Evolutionary conservation across 179 eudicot species (phyloP).

Genomic region (Vitellaria paradoxa): DNA sequence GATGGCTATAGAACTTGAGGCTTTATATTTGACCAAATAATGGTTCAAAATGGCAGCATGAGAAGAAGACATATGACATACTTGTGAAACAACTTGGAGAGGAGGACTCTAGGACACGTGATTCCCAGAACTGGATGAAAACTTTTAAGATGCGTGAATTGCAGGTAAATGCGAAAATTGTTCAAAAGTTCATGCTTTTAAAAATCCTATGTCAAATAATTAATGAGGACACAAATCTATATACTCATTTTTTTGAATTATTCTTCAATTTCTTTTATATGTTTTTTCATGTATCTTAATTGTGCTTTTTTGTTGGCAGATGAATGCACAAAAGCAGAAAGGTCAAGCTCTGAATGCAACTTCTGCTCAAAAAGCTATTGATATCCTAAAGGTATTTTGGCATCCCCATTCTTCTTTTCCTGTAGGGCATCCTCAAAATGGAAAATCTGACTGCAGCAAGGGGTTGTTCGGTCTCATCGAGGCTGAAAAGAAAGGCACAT

Average conservation of each 20-base stretch:
- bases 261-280: background rate
- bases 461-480: too few relatives aligned
- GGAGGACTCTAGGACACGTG: conserved; percentile 93
- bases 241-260: too few relatives aligned
- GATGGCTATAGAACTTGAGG: background rate
- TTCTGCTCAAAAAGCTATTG: conserved; percentile 65
- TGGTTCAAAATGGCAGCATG: conserved; percentile 57
- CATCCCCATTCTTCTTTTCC: background rate
- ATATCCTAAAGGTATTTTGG: conserved; percentile 57
- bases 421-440: background rate
- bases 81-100: conserved; percentile 96
- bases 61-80: conserved; percentile 90
- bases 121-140: conserved; percentile 93
- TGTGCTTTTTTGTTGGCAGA: conserved; percentile 27
- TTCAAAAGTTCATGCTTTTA: background rate
- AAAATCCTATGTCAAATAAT: too few relatives aligned
- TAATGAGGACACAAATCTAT: too few relatives aligned
- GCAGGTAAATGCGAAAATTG: conserved; percentile 45
- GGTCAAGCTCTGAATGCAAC: conserved; percentile 59
- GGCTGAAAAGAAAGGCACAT: background rate
- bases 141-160: conserved; percentile 85
- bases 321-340: conserved; percentile 84
- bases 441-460: background rate
- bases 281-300: background rate
- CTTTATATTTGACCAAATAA: conserved; percentile 8